A percentile compares a stretch with the other conserved stretches of the same genome.
phyloP scores from a whole-genome alignment of 495 filamentous ascomycete species.

The Daldinia decipiens region DNA sequence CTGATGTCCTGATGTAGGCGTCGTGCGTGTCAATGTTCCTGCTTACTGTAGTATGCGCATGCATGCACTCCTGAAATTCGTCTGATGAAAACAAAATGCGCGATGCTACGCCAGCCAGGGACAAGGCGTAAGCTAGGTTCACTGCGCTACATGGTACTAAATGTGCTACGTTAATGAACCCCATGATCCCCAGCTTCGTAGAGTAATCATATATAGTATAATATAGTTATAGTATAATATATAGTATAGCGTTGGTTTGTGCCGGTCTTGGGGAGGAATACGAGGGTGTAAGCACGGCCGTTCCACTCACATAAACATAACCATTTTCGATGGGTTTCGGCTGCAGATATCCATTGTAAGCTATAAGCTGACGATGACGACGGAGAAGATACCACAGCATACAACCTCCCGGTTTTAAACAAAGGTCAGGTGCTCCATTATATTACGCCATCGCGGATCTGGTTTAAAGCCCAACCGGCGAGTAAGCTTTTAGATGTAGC shows the following conservation, averaged over 20 bases:
- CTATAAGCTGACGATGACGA: constrained; percentile 16
- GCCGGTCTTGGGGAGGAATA: constrained; percentile 34
- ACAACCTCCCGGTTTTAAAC: constrained; percentile 32
- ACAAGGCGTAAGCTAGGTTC: constrained; percentile 35
- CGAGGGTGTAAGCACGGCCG: constrained; percentile 12
- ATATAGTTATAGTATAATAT: not conserved
- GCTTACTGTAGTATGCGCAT: constrained; percentile 46
- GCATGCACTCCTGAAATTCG: constrained; percentile 46
- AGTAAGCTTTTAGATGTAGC: constrained; percentile 29
- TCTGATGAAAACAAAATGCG: constrained; percentile 31
- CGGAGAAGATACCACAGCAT: constrained; percentile 6
- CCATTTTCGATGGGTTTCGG: constrained; percentile 22
- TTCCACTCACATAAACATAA: not conserved
- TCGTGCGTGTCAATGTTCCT: constrained; percentile 26
- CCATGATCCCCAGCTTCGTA: not conserved
- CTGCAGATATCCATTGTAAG: constrained; percentile 31
- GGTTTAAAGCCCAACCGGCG: constrained; percentile 18
- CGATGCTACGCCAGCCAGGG: constrained; percentile 43
- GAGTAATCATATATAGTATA: not conserved
- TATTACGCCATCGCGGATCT: constrained; percentile 39
- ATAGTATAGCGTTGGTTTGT: constrained; percentile 8
- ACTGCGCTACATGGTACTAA: constrained; percentile 5
- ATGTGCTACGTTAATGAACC: constrained; percentile 16
- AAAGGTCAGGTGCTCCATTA: constrained; percentile 27
- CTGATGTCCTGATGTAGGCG: no score